Evolutionary conservation across 2,329 filamentous ascomycete genomes (phyloP).

Genomic region (Curvularia sp.): DNA sequence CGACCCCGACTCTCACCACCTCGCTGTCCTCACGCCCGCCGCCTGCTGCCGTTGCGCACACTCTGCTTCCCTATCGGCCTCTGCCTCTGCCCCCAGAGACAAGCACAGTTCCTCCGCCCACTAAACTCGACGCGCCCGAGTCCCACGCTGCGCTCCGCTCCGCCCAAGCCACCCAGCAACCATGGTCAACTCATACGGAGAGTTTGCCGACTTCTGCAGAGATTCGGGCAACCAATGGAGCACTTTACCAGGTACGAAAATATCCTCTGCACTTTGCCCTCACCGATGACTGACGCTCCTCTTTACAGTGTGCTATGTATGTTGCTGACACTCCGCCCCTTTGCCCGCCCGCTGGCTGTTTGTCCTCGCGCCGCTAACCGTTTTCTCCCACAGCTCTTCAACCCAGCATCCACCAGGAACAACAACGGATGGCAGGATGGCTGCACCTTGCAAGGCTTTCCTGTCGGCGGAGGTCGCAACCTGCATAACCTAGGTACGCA

Average conservation of each 20-base stretch:
- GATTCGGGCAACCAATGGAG: conserved; percentile 54
- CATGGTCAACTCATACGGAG: conserved; percentile 46
- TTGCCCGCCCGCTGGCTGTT: conserved; percentile 14
- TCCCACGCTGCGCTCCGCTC: conserved; percentile 37
- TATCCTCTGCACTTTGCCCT: background rate
- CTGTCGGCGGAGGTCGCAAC: conserved; percentile 68
- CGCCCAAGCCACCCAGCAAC: conserved; percentile 25
- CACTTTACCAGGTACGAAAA: conserved; percentile 50
- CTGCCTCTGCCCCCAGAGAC: conserved; percentile 2
- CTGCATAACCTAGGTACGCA: conserved; percentile 83
- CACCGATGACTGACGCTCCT: conserved; percentile 32
- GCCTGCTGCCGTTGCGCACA: conserved; percentile 19
- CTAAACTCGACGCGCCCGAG: conserved; percentile 16
- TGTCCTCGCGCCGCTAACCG: conserved; percentile 37
- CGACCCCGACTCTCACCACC: conserved; percentile 10
- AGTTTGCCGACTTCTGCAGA: conserved; percentile 57
- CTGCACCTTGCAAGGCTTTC: conserved; percentile 78
- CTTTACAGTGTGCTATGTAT: conserved; percentile 57
- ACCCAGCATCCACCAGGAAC: conserved; percentile 64
- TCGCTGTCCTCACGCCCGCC: conserved; percentile 14
- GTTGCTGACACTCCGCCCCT: conserved; percentile 30
- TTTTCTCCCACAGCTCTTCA: conserved; percentile 65
- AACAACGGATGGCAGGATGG: conserved; percentile 66
- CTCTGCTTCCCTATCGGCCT: background rate
- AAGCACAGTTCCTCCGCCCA: background rate